A percentile compares a stretch with the other conserved stretches of the same genome.
These are phyloP conservation scores for Yamadazyma tumulicola DNA, from an alignment of 805 yeast genomes.

Conservation along the genomic window DNA sequence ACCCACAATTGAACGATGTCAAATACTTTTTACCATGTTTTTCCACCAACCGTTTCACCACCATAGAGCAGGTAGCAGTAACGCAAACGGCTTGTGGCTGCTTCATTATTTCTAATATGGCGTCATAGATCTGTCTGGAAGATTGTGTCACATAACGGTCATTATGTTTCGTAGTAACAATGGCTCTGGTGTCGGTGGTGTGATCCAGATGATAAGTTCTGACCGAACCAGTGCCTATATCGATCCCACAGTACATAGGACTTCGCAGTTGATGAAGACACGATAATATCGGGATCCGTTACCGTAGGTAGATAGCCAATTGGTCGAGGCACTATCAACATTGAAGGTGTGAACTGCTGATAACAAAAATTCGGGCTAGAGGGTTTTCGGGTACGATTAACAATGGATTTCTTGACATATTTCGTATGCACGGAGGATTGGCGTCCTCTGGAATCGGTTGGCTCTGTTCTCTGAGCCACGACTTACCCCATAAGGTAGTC, in stretches of 20 bases:
- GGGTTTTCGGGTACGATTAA: too few species aligned
- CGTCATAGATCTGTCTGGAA: conserved; percentile 33
- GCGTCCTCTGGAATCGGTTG: too few species aligned
- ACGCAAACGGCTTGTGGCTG: conserved; percentile 19
- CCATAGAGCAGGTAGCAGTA: conserved; percentile 61
- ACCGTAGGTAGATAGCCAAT: too few species aligned
- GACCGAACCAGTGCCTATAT: conserved; percentile 50
- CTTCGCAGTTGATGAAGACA: too few species aligned
- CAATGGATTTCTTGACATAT: too few species aligned
- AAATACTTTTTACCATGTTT: conserved; percentile 21
- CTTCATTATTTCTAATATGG: conserved; percentile 23
- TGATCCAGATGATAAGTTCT: conserved; percentile 32
- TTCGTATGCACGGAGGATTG: too few species aligned
- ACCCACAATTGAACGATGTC: conserved; percentile 24
- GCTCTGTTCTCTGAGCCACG: too few species aligned
- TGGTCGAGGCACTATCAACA: too few species aligned
- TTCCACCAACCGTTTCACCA: conserved; percentile 29
- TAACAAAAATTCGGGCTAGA: too few species aligned
- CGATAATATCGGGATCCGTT: too few species aligned
- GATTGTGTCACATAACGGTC: conserved; percentile 36
- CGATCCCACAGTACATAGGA: conserved; percentile 39
- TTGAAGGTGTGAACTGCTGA: too few species aligned
- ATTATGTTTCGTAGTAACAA: conserved; percentile 17
- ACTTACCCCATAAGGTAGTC: too few species aligned
- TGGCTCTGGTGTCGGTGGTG: conserved; percentile 11